Conservation (phyloP, 1,284 basidiomycete genomes). For the Polyporus tsugae region DNA sequence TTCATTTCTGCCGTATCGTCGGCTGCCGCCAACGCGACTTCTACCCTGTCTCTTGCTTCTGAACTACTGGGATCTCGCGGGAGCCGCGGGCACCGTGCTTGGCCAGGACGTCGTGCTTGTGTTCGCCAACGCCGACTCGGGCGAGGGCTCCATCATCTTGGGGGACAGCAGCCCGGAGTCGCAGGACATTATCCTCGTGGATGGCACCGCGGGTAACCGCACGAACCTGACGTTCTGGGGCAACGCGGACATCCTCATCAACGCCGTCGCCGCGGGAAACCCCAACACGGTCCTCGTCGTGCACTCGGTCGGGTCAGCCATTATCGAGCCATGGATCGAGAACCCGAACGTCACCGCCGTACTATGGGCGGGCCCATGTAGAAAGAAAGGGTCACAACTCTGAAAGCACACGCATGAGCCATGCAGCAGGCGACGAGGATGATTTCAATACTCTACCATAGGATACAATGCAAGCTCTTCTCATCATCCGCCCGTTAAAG, state of each 20-base stretch:
- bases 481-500: too few relatives aligned
- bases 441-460: too few relatives aligned
- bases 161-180: background rate
- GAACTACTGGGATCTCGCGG: constrained; percentile 67
- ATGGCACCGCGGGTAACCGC: constrained; percentile 65
- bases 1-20: too few relatives aligned
- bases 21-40: too few relatives aligned
- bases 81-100: constrained; percentile 58
- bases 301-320: constrained; percentile 79
- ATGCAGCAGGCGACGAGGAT: too few relatives aligned
- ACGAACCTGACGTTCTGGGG: constrained; percentile 75
- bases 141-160: constrained; percentile 53
- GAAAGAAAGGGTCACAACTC: too few relatives aligned
- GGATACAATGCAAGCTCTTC: too few relatives aligned
- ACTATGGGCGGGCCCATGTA: constrained; percentile 62
- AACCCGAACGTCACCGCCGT: constrained; percentile 79
- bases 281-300: constrained; percentile 82
- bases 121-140: constrained; percentile 78
- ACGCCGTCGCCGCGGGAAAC: constrained; percentile 47
- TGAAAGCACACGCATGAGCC: too few relatives aligned
- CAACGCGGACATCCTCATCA: constrained; percentile 1
- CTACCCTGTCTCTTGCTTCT: constrained; percentile 58
- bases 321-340: constrained; percentile 82
- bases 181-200: background rate
- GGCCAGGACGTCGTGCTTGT: constrained; percentile 73